Evolutionary conservation across 2,329 filamentous ascomycete species (phyloP).

Genomic region (Paraphoma chrysanthemicola): DNA sequence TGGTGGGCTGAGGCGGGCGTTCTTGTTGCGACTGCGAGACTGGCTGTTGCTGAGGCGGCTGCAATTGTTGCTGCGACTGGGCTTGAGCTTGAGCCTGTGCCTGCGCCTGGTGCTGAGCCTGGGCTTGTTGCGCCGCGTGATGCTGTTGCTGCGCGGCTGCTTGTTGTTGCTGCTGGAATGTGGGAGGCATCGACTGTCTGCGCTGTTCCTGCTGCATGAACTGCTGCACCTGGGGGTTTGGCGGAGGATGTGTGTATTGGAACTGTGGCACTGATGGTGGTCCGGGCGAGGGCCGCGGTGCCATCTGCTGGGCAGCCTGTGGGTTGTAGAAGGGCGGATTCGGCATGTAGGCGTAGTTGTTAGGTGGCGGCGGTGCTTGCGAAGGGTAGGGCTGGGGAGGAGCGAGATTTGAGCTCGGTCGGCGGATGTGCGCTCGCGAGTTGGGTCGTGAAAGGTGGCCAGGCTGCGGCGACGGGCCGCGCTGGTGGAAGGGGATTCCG

Average conservation of each 20-base stretch:
- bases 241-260: constrained; percentile 53
- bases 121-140: constrained; percentile 68
- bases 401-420: constrained; percentile 75
- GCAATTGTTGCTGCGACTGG: constrained; percentile 68
- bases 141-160: constrained; percentile 67
- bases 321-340: constrained; percentile 86
- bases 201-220: constrained; percentile 79
- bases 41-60: constrained; percentile 75
- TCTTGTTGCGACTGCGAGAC: constrained; percentile 71
- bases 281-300: constrained; percentile 43
- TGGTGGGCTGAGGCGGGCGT: constrained; percentile 55
- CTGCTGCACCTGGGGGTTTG: constrained; percentile 65
- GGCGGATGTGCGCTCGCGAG: constrained; percentile 77
- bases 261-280: constrained; percentile 52
- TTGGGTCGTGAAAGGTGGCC: constrained; percentile 74
- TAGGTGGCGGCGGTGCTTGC: constrained; percentile 66
- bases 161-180: constrained; percentile 70
- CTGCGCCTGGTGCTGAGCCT: constrained; percentile 59
- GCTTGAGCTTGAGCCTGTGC: constrained; percentile 54
- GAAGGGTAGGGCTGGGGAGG: constrained; percentile 69
- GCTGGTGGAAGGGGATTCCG: constrained; percentile 69
- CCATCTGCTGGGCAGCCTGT: constrained; percentile 60
- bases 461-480: constrained; percentile 83
- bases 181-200: constrained; percentile 74
- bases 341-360: constrained; percentile 83